These are phyloP conservation scores for Phlebiopsis flavidoalba DNA, from an alignment of 768 basidiomycete genomes.

Conservation along the genomic window DNA sequence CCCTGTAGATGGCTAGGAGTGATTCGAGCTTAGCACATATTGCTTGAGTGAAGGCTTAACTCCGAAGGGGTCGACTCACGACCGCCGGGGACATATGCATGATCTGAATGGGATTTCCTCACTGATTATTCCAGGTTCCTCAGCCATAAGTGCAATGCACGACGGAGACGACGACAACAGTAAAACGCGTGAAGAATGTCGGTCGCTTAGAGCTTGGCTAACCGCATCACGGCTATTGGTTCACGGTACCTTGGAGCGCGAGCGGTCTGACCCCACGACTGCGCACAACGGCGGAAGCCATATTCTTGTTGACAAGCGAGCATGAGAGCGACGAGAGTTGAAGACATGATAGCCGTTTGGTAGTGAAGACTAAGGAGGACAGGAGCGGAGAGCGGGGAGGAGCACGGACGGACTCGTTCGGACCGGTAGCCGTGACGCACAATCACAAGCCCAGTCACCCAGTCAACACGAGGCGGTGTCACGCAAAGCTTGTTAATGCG, in stretches of 20 bases:
- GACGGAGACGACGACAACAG: constrained; percentile 7
- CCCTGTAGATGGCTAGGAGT: constrained; percentile 70
- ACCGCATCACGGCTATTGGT: background rate
- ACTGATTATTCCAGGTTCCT: background rate
- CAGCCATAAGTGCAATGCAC: background rate
- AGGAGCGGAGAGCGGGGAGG: background rate
- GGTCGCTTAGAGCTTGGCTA: background rate
- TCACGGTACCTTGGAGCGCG: constrained; percentile 34
- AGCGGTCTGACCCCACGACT: constrained; percentile 32
- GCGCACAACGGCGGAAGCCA: constrained; percentile 33
- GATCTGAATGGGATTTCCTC: constrained; percentile 13
- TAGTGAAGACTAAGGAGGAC: background rate
- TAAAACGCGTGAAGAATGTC: background rate
- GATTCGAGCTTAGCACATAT: background rate
- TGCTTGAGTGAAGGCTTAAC: background rate
- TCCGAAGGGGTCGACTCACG: constrained; percentile 41
- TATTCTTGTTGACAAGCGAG: constrained; percentile 40
- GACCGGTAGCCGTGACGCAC: constrained; percentile 1
- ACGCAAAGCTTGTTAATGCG: background rate
- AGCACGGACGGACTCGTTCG: constrained; percentile 8
- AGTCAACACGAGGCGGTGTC: constrained; percentile 2
- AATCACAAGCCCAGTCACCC: constrained; percentile 9
- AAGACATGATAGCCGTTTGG: constrained; percentile 38
- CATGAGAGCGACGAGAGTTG: constrained; percentile 44
- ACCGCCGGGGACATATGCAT: constrained; percentile 61